Evolutionary conservation across 2,329 filamentous ascomycete genomes (phyloP), one percentile per base, ranked within the genome.

Genomic region (Colletotrichum karsti): DNA sequence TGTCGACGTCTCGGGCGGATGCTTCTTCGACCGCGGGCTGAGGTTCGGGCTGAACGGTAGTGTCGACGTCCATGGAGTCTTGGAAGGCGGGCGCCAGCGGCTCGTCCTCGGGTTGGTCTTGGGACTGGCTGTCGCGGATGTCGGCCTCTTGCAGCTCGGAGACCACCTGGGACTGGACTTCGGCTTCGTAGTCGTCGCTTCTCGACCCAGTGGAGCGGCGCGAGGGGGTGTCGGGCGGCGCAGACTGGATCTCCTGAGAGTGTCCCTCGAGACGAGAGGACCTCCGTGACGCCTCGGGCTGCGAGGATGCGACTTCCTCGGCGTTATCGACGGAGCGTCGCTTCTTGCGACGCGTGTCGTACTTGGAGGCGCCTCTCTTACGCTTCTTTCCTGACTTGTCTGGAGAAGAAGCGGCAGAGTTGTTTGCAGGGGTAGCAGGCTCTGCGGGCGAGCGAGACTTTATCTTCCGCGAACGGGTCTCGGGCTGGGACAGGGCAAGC

Each of bases 161-260:
- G 20, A 79, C 76, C 24, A 83, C 73, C 64, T 83, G 82, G 22
- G 81, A 83, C 71, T 79, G 72, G 13, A 82, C 67, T 67, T 83
- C 81, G 53, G 82, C 80, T 41, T 83, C 81, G 18, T 80, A 81
- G 55, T 83, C 69, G 7, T 68, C 68, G 44, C 59, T 64, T 18
- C 26, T 30, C 8, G 63, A 66, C 20, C 24, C 63, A 7, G 15
- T 42, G 33, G 65, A 68, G 24, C 9, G 61, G n/a, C 54, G 55
- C 4, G 65, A 65, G 3, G 65, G 61, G 8, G 53, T 59, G n/a
- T 64, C 61, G 8, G 15, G 46, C n/a, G 12, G 20, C 8, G 8
- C 22, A 3, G 37, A 46, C n/a, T 59, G 61, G 24, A 39, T 35
- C 12, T 35, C 37, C 8, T 37, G 53, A 10, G 30, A 33, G 7